Percentiles rank a stretch among this genome's conserved stretches.
Evolutionary conservation across 2,329 filamentous ascomycete genomes (phyloP).

Genomic region (Chaetothyriales sp.): DNA sequence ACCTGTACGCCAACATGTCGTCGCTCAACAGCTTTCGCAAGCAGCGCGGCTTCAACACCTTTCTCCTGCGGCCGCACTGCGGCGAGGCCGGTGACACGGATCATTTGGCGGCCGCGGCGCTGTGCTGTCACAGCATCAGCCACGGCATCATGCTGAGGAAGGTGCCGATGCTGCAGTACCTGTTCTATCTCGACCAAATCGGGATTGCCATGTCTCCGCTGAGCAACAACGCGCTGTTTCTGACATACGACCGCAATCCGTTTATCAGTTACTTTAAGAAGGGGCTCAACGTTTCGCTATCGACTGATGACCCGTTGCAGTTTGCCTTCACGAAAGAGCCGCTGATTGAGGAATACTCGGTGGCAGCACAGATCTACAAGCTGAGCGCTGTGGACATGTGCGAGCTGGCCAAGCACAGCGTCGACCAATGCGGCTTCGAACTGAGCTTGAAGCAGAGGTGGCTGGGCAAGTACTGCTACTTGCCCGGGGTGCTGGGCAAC

Average conservation of each 20-base stretch:
- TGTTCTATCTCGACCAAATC: constrained; percentile 96
- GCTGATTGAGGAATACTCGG: constrained; percentile 93
- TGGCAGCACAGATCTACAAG: constrained; percentile 97
- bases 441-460: constrained; percentile 77
- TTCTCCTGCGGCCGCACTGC: constrained; percentile 82
- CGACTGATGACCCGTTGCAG: constrained; percentile 90
- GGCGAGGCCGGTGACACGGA: constrained; percentile 95
- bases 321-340: constrained; percentile 98
- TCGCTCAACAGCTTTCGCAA: constrained; percentile 88
- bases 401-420: constrained; percentile 89
- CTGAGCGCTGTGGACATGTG: constrained; percentile 96
- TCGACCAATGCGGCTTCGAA: constrained; percentile 90
- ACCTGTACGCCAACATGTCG: constrained; percentile 83
- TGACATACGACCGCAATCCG: constrained; percentile 92
- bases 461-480: constrained; percentile 66
- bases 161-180: constrained; percentile 85
- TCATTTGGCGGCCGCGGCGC: constrained; percentile 77
- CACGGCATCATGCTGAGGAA: constrained; percentile 87
- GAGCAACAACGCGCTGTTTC: constrained; percentile 91
- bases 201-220: constrained; percentile 98
- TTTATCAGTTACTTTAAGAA: constrained; percentile 93
- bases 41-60: constrained; percentile 87
- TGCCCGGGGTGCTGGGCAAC: constrained; percentile 72
- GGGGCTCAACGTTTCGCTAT: constrained; percentile 87
- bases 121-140: constrained; percentile 94